Evolutionary conservation across 2,329 filamentous ascomycete genomes (phyloP).

Genomic region (Xylaria sp.): DNA sequence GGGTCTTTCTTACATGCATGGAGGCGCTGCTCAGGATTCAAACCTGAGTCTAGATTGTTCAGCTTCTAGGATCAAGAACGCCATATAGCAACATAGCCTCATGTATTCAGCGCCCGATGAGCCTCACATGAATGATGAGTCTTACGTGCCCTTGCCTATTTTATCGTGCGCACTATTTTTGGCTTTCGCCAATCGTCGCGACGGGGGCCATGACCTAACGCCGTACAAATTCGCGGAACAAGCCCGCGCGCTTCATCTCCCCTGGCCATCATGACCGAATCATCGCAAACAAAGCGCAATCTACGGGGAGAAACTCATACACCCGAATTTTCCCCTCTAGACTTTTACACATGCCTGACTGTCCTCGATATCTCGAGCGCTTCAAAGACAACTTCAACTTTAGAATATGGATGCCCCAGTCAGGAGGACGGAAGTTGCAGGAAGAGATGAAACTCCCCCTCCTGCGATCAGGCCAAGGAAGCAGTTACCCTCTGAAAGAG

Average conservation of each 20-base stretch:
- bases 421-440: neutral
- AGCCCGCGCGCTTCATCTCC: no score
- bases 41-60: no score
- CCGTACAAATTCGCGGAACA: no score
- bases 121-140: no score
- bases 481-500: slow-evolving; percentile 1
- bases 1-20: no score
- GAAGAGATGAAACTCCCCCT: neutral
- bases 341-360: neutral
- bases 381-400: neutral
- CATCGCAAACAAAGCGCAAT: no score
- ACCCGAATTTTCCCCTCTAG: neutral
- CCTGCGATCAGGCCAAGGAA: neutral
- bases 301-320: neutral
- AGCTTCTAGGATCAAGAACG: no score
- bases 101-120: no score
- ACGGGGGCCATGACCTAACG: no score
- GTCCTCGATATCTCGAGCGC: neutral
- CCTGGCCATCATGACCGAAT: no score
- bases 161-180: neutral
- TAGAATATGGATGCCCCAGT: neutral
- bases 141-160: neutral
- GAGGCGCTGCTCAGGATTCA: no score
- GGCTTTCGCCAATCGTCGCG: neutral
- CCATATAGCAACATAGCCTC: no score